Base-by-base conservation (phyloP, 495 filamentous ascomycete genomes). In the Parmelia sp. region DNA sequence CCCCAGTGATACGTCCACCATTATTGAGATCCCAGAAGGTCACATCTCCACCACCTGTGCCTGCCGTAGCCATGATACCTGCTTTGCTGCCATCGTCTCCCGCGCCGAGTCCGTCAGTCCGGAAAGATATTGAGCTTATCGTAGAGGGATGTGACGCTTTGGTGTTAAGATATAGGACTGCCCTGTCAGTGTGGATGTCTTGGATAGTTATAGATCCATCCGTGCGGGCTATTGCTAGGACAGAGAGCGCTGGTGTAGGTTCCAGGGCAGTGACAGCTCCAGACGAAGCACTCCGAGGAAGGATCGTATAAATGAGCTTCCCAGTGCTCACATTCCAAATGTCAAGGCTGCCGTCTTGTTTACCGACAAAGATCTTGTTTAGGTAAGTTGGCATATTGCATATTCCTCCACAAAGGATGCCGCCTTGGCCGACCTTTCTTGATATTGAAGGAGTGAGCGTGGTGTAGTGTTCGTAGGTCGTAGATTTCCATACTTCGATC, bases 241-340 rank as follows among this genome's bases (percentile, higher is more conserved):
- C 74, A 14, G 90, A 92, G 29, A 97, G 77, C 3, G 84, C 91
- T 11, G 94, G 89, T 1, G 88, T 88, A 21, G 95, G 86, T 55
- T 93, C 82, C 53, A 99, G 79, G 21, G 89, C 89, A 25, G 89
- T 93, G 36, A 97, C 90, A 37, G 88, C 78, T 15, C 90, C 90
- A 57, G 80, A 84, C 21, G 83, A 76, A 1, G 84, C 73, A 15
- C 83, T 80, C 5, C 86, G 83, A 21, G 95, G 86, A 27, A 89
- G 75, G 55, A 97, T 84, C 4, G 90, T 91, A 72, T 97, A 89
- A 33, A 99, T 80, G 35, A 96, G 79, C 71, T 92, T 95, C 23
- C 90, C 91, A 25, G 88, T 93, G 71, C 87, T 92, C 60, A 97
- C 75, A 71, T 99, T 99, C 95, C 95, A 97, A 60, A 99, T 92